A percentile compares a stretch with the other conserved stretches of the same genome.
phyloP scores from a whole-genome alignment of 495 filamentous ascomycete genomes.

The Podospora fimiseda region DNA sequence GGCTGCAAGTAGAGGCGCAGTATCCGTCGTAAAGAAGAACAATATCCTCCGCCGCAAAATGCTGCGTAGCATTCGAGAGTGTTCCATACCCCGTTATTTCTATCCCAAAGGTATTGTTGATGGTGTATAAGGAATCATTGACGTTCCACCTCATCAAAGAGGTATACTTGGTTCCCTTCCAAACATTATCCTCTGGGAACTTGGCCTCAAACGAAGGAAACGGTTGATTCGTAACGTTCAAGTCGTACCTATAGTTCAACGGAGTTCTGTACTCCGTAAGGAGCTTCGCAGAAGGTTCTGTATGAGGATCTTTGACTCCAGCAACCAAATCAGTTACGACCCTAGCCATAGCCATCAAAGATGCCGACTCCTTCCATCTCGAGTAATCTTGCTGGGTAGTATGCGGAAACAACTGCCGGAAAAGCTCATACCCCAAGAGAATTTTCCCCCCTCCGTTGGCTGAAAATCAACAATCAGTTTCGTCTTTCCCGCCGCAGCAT shows the following conservation, averaged over 20 bases:
- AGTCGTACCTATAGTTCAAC: conserved; percentile 36
- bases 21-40: conserved; percentile 43
- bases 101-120: conserved; percentile 32
- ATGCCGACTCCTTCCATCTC: conserved; percentile 22
- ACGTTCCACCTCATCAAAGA: conserved; percentile 36
- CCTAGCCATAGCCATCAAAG: conserved; percentile 27
- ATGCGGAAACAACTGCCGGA: conserved; percentile 27
- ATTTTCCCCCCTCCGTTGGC: conserved; percentile 49
- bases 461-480: too few species aligned
- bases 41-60: conserved; percentile 27
- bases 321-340: conserved; percentile 27
- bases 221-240: conserved; percentile 26
- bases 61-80: conserved; percentile 35
- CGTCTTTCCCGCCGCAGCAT: too few species aligned
- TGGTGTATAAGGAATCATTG: conserved; percentile 31
- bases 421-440: conserved; percentile 39
- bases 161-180: conserved; percentile 30
- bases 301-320: conserved; percentile 27
- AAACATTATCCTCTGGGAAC: conserved; percentile 27
- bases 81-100: conserved; percentile 40
- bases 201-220: conserved; percentile 35
- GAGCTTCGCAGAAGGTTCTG: conserved; percentile 12
- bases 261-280: conserved; percentile 25
- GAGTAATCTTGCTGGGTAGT: conserved; percentile 17
- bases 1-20: conserved; percentile 55